A percentile compares a stretch with the other conserved stretches of the same genome.
Conservation (phyloP, 345 rosid species). For the Pistacia integerrima region DNA sequence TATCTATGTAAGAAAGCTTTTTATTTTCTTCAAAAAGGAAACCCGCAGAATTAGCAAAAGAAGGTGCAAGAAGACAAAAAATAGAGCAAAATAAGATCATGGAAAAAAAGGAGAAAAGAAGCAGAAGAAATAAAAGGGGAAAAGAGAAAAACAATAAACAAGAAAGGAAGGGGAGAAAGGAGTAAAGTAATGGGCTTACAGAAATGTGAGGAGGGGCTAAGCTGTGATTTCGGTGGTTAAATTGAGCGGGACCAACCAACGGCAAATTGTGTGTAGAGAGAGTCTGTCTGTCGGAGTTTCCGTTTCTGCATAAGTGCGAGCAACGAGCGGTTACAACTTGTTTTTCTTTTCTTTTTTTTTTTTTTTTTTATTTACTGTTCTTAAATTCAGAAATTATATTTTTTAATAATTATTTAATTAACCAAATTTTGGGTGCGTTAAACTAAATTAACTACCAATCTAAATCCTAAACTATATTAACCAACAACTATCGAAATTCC, state of each 20-base stretch:
- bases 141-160: constrained; percentile 2
- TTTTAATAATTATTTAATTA: too few relatives aligned
- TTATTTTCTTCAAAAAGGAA: too few relatives aligned
- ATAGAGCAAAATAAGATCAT: constrained; percentile 18
- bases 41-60: not conserved
- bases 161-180: not conserved
- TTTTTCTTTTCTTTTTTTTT: not conserved
- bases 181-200: constrained; percentile 22
- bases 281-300: not conserved
- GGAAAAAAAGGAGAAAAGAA: not conserved
- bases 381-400: too few relatives aligned
- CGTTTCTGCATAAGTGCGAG: not conserved
- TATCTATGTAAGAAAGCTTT: too few relatives aligned
- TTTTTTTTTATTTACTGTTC: too few relatives aligned
- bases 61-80: not conserved
- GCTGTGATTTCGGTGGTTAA: constrained; percentile 54
- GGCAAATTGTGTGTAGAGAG: not conserved
- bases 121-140: not conserved
- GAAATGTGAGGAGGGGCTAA: constrained; percentile 37
- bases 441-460: too few relatives aligned
- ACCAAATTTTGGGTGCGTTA: too few relatives aligned
- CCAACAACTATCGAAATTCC: too few relatives aligned
- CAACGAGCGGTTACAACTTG: not conserved
- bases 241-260: constrained; percentile 54
- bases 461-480: too few relatives aligned